Conservation (phyloP, 2,329 filamentous ascomycete species). For the Phyllosticta paracitricarpa region DNA sequence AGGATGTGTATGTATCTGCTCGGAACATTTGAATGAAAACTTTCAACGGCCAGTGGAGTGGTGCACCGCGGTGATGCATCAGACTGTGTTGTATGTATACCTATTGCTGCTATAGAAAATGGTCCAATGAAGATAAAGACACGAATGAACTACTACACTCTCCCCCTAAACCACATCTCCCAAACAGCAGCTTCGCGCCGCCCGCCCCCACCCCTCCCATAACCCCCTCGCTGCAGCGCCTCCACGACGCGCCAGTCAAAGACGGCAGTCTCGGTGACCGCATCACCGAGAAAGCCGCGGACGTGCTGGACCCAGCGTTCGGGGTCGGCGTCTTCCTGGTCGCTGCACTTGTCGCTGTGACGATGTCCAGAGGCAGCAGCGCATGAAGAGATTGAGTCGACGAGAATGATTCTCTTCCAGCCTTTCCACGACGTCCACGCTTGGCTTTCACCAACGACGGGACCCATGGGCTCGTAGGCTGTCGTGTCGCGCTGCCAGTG, state of each 20-base stretch:
- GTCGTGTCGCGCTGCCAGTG: neutral
- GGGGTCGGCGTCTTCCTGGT: neutral
- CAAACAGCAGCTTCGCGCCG: neutral
- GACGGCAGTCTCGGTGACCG: neutral
- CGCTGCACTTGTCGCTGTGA: no score
- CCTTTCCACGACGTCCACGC: neutral
- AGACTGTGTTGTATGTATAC: no score
- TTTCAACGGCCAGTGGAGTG: no score
- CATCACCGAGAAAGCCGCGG: neutral
- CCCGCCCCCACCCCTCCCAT: neutral
- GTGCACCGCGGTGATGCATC: no score
- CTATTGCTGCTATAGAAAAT: no score
- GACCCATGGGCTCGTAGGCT: neutral
- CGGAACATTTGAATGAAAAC: no score
- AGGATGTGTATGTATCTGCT: no score
- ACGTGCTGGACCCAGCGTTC: neutral
- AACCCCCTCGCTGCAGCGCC: neutral
- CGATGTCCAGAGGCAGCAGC: no score
- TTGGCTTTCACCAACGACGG: slow-evolving; percentile 2
- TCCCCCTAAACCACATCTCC: neutral
- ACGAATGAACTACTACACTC: neutral
- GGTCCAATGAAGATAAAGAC: no score
- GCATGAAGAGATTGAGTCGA: neutral
- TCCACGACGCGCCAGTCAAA: neutral
- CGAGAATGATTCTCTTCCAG: neutral